These are phyloP conservation scores for Botrytis byssoidea DNA, from an alignment of 2,329 filamentous ascomycete species.

Conservation along the genomic window DNA sequence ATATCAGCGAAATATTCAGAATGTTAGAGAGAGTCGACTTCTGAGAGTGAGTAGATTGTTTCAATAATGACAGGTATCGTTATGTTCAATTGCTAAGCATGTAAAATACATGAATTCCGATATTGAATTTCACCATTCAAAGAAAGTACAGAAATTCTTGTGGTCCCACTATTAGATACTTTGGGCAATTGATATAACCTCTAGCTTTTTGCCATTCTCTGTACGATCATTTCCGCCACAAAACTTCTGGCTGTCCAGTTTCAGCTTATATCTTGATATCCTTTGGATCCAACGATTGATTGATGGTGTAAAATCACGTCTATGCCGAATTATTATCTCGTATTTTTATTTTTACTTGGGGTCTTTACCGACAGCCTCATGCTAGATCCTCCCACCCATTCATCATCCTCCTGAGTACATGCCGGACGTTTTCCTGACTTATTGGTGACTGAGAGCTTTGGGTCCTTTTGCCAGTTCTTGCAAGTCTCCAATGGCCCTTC, in stretches of 20 bases:
- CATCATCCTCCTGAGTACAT: neutral
- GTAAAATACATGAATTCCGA: neutral
- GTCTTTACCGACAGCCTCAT: constrained; percentile 6
- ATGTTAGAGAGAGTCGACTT: neutral
- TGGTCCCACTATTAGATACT: neutral
- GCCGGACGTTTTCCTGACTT: neutral
- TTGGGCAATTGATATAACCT: neutral
- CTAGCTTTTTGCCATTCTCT: neutral
- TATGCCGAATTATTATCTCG: neutral
- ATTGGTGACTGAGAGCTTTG: constrained; percentile 4
- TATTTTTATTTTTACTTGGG: neutral
- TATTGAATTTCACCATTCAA: neutral
- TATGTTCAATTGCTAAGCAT: neutral
- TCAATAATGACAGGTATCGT: neutral
- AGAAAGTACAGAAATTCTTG: neutral
- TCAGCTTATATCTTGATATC: neutral
- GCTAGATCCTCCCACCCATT: constrained; percentile 5
- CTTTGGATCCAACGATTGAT: neutral
- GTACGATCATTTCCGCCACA: neutral
- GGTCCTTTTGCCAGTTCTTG: constrained; percentile 4
- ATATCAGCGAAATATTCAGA: neutral
- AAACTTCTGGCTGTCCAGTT: neutral
- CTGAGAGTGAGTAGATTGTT: neutral
- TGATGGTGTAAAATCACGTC: neutral
- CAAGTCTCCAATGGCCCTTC: neutral